Percentiles rank a stretch among this genome's conserved stretches.
These are phyloP conservation scores for Solanum hybrid DNA, from an alignment of 305 asterid species.

Conservation along the genomic window DNA sequence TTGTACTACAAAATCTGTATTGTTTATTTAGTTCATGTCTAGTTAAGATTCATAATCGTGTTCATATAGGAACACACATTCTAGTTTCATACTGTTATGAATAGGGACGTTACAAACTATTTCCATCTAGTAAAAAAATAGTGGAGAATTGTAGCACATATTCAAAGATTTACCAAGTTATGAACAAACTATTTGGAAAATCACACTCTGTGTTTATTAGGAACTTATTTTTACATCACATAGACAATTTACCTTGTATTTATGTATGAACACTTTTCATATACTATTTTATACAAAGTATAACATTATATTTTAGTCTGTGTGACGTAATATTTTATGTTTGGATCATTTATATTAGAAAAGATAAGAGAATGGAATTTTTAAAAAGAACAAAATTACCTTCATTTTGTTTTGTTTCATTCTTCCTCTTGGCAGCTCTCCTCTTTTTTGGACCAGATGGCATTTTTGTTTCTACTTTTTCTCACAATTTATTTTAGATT, in stretches of 20 bases:
- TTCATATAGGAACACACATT: background rate
- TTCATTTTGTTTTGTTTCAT: background rate
- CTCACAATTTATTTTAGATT: background rate
- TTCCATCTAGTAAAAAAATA: background rate
- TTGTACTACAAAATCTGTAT: background rate
- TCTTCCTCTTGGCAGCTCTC: conserved; percentile 22
- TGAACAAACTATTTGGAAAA: background rate
- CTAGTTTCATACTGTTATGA: background rate
- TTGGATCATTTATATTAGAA: background rate
- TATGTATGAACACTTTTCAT: background rate
- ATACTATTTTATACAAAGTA: background rate
- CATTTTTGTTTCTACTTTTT: background rate
- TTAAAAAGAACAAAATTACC: background rate
- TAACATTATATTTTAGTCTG: background rate
- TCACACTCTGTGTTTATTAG: background rate
- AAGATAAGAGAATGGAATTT: background rate
- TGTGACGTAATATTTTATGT: background rate
- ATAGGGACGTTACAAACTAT: background rate
- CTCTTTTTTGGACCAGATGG: conserved; percentile 27
- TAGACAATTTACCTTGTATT: no score
- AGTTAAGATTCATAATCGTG: background rate
- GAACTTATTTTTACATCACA: background rate
- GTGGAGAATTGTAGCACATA: background rate
- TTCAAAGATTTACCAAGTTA: background rate
- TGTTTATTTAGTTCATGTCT: background rate